Evolutionary conservation across 371 early-diverging fungal species (phyloP).

Genomic region (Umbelopsis sp.): DNA sequence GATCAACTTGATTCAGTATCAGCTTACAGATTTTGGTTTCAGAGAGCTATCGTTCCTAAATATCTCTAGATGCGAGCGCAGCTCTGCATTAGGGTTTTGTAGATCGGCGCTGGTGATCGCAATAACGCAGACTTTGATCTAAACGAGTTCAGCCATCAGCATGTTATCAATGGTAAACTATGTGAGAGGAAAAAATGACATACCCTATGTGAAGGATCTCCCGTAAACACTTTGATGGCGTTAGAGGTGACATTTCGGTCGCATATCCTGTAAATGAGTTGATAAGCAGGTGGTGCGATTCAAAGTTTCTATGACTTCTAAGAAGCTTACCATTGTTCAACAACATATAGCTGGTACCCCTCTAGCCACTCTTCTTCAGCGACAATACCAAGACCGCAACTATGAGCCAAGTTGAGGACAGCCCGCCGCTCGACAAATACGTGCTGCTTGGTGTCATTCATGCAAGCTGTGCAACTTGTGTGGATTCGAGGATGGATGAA

Average conservation of each 20-base stretch:
- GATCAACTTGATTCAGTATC: background rate
- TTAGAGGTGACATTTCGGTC: slow-evolving; percentile 60
- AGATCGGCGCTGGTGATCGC: slow-evolving; percentile 54
- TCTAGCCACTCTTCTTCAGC: slow-evolving; percentile 46
- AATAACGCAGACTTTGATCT: slow-evolving; percentile 60
- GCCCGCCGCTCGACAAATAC: slow-evolving; percentile 61
- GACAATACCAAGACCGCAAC: slow-evolving; percentile 53
- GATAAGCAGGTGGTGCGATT: background rate
- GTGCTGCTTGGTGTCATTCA: slow-evolving; percentile 48
- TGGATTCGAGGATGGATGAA: background rate
- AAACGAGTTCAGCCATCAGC: slow-evolving; percentile 6
- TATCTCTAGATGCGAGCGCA: slow-evolving; percentile 45
- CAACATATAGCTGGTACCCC: slow-evolving; percentile 70
- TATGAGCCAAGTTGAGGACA: slow-evolving; percentile 49
- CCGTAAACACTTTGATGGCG: slow-evolving; percentile 68
- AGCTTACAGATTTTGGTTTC: slow-evolving; percentile 53
- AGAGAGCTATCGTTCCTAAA: slow-evolving; percentile 43
- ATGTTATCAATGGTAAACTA: no score
- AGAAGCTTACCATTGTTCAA: slow-evolving; percentile 65
- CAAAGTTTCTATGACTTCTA: background rate
- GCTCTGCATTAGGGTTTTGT: slow-evolving; percentile 51
- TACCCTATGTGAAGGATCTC: slow-evolving; percentile 62
- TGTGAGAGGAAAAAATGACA: background rate
- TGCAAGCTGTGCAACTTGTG: slow-evolving; percentile 19
- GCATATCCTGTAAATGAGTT: slow-evolving; percentile 52